phyloP scores from a whole-genome alignment of 768 basidiomycete species.

The Gymnopilus junonius region DNA sequence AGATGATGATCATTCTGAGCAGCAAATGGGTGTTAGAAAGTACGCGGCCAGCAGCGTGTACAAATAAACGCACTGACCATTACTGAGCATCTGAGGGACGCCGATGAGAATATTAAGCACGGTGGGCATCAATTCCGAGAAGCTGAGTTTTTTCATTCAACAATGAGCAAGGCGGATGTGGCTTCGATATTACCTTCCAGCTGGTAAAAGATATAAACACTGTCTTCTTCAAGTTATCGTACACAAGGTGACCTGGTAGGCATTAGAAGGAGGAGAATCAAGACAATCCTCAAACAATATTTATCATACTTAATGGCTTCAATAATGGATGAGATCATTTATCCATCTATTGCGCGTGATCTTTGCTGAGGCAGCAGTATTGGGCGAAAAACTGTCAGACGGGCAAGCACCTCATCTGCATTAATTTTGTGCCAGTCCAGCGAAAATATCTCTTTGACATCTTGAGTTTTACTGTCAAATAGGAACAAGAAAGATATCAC shows the following conservation, averaged over 20 bases:
- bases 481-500: background rate
- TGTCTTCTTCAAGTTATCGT: constrained; percentile 66
- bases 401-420: constrained; percentile 42
- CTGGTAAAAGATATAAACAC: constrained; percentile 54
- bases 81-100: constrained; percentile 40
- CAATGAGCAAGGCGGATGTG: no score
- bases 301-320: constrained; percentile 62
- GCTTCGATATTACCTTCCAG: constrained; percentile 47
- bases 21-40: background rate
- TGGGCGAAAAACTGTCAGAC: constrained; percentile 48
- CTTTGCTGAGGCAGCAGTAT: constrained; percentile 31
- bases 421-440: constrained; percentile 55
- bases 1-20: constrained; percentile 49
- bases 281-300: background rate
- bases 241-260: constrained; percentile 54
- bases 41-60: background rate
- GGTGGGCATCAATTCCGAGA: constrained; percentile 66
- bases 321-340: constrained; percentile 59
- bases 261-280: background rate
- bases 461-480: background rate
- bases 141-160: no score
- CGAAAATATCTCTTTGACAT: constrained; percentile 36
- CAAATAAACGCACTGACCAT: constrained; percentile 40
- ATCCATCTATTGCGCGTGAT: constrained; percentile 36
- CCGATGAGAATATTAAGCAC: constrained; percentile 48